Evolutionary conservation across 768 basidiomycete species (phyloP).

Genomic region (Cantharellus cinnabarinus): DNA sequence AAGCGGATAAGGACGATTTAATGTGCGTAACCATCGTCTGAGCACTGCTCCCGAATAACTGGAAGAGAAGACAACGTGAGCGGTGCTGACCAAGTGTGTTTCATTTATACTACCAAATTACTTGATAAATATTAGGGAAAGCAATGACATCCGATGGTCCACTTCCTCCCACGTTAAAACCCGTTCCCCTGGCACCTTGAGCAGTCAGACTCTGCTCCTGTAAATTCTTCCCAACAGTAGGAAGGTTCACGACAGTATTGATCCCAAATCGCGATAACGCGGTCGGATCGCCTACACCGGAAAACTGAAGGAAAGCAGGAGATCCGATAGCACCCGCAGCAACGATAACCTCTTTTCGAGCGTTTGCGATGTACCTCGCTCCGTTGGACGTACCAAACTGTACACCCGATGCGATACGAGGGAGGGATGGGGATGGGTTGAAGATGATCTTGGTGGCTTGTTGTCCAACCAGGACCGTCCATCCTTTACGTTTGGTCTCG

Average conservation of each 20-base stretch:
- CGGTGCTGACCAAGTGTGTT: neutral
- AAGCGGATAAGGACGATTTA: conserved; percentile 19
- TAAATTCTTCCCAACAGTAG: conserved; percentile 24
- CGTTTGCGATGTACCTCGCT: conserved; percentile 8
- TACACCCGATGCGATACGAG: conserved; percentile 17
- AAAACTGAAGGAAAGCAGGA: conserved; percentile 31
- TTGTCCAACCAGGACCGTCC: conserved; percentile 25
- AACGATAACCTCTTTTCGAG: conserved; percentile 30
- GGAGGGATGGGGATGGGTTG: neutral
- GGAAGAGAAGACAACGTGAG: neutral
- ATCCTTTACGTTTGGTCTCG: conserved; percentile 26
- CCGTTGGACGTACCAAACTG: conserved; percentile 23
- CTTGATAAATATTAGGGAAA: conserved; percentile 29
- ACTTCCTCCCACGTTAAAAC: conserved; percentile 12
- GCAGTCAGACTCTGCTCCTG: conserved; percentile 24
- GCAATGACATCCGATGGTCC: conserved; percentile 32
- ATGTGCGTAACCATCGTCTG: conserved; percentile 16
- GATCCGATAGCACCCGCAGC: conserved; percentile 24
- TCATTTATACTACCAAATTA: conserved; percentile 17
- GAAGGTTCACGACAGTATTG: conserved; percentile 21
- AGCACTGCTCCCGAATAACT: conserved; percentile 5
- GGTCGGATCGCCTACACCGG: conserved; percentile 33
- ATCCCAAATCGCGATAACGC: conserved; percentile 29
- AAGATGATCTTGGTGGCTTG: conserved; percentile 3
- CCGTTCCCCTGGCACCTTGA: neutral